Evolutionary conservation across 1,284 basidiomycete species (phyloP).

Genomic region (Cutaneotrichosporon sp.): DNA sequence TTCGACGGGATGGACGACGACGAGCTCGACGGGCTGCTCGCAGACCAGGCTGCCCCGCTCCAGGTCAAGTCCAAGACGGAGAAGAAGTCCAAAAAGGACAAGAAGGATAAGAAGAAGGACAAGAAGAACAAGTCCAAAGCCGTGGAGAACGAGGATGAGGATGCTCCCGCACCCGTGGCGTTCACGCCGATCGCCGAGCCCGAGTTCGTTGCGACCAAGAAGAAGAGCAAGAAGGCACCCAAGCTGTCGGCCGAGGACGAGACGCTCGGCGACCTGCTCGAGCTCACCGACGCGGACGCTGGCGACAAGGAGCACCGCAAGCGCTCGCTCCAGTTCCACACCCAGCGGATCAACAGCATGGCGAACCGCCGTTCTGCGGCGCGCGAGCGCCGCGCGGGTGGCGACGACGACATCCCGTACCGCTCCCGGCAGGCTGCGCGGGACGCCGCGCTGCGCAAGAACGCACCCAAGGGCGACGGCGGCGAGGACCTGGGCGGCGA

Average conservation of each 20-base stretch:
- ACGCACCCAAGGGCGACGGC: slow-evolving; percentile 44
- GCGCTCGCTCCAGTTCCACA: slow-evolving; percentile 85
- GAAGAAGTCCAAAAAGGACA: slow-evolving; percentile 32
- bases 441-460: slow-evolving; percentile 55
- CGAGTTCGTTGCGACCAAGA: slow-evolving; percentile 31
- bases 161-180: slow-evolving; percentile 22
- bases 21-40: slow-evolving; percentile 44
- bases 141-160: slow-evolving; percentile 20
- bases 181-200: slow-evolving; percentile 42
- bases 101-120: slow-evolving; percentile 47
- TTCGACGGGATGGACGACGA: slow-evolving; percentile 23
- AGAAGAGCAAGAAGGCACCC: slow-evolving; percentile 31
- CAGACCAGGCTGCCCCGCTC: slow-evolving; percentile 30
- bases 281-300: slow-evolving; percentile 69
- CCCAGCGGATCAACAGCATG: slow-evolving; percentile 79
- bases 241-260: slow-evolving; percentile 56
- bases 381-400: slow-evolving; percentile 58
- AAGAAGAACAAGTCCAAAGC: slow-evolving; percentile 37
- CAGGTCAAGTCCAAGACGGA: slow-evolving; percentile 27
- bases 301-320: slow-evolving; percentile 78
- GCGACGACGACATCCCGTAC: slow-evolving; percentile 71
- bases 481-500: slow-evolving; percentile 54
- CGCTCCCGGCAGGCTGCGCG: slow-evolving; percentile 55
- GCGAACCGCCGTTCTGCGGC: slow-evolving; percentile 71
- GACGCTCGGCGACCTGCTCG: slow-evolving; percentile 71